Conservation (phyloP, 164 flowering plant species). For the Malania oleifera region DNA sequence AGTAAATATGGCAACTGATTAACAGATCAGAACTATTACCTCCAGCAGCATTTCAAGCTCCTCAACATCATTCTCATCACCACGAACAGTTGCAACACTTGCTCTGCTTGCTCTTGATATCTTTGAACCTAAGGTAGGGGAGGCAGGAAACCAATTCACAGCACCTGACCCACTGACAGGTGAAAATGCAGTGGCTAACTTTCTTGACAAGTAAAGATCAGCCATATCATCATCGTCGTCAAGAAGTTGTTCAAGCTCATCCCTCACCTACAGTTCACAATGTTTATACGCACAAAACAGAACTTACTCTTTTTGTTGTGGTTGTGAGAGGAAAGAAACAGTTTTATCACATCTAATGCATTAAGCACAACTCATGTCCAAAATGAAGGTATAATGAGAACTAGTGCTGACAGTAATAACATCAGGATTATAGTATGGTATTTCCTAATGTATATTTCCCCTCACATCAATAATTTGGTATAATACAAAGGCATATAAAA, state of each 20-base stretch:
- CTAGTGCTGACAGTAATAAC: too few species aligned
- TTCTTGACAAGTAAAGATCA: constrained; percentile 87
- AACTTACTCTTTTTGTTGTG: background rate
- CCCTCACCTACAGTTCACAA: constrained; percentile 60
- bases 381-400: too few species aligned
- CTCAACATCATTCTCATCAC: constrained; percentile 91
- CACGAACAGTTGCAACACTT: constrained; percentile 59
- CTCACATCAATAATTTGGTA: too few species aligned
- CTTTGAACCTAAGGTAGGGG: constrained; percentile 72
- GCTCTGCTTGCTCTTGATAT: constrained; percentile 81
- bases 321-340: too few species aligned
- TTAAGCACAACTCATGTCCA: too few species aligned
- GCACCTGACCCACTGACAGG: constrained; percentile 61
- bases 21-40: constrained; percentile 33
- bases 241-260: constrained; percentile 93
- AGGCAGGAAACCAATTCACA: constrained; percentile 63
- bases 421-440: too few species aligned
- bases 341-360: too few species aligned
- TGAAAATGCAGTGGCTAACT: constrained; percentile 54
- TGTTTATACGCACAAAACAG: constrained; percentile 2
- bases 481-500: too few species aligned
- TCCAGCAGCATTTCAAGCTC: constrained; percentile 97
- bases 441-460: too few species aligned
- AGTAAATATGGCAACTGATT: background rate
- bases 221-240: constrained; percentile 99